Evolutionary conservation across 2,329 filamentous ascomycete genomes (phyloP), one percentile per base, ranked within the genome.

Genomic region (Lachnellula subtilissima): DNA sequence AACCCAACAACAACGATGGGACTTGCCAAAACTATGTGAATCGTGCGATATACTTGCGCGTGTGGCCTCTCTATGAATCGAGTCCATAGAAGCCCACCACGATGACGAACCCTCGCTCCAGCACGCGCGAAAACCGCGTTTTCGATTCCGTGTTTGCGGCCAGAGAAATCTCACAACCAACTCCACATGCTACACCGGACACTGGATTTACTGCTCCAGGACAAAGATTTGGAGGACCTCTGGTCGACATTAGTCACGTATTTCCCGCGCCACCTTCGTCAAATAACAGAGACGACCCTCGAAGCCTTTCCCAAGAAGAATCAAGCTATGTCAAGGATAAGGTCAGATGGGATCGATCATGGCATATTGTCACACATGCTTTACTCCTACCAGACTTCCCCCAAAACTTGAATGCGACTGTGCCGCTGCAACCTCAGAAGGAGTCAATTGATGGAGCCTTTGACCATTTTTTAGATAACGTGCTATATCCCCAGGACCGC

Each of bases 301-400:
- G 52, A 23, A 42, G 22, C 12, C 37, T 40, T 9, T 37, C 53
- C 28, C 48, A 40, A n/a, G 50, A 53, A 37, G 52, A 50, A 25
- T 59, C 59, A 43, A 56, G 54, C 36, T 61, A 65, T 50, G 59
- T 65, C 8, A 49, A 59, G 48, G 63, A 70, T 61, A 83, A 85
- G 70, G 74, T 77, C 53, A 76, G 75, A 60, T 85, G 79, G 76
- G 82, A 86, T 65, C 74, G 79, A 59, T 81, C 83, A 56, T 87
- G 84, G 84, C 80, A 84, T 65, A 71, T 75, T 28, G 82, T 86
- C 58, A 86, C 83, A 15, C 75, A 79, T 32, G 74, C 74, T 36
- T 79, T 87, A 47, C 75, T 77, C 48, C 73, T 87, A 22, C 80
- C 82, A 8, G 73, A 80, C 2, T 75, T 73, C 7, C 78, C 82